Percentiles rank a stretch among this genome's conserved stretches.
Conservation (phyloP, 2,329 filamentous ascomycete genomes). For the Epichloe scottii region DNA sequence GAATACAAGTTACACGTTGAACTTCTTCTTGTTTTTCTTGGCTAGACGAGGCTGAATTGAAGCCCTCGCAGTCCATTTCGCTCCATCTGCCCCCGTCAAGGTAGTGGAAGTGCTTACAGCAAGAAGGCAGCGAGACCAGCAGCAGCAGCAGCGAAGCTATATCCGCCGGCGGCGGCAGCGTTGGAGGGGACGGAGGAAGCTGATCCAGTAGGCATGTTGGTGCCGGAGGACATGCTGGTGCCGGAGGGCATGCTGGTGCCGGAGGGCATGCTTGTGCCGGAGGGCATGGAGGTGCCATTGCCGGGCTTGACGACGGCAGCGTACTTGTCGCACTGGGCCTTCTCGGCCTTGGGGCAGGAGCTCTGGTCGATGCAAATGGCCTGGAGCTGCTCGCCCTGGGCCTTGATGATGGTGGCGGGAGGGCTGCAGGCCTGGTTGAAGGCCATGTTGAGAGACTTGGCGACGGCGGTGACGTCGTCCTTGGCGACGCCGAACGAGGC, state of each 20-base stretch:
- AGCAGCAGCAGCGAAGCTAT: constrained; percentile 15
- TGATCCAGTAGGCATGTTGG: constrained; percentile 5
- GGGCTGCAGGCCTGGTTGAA: constrained; percentile 42
- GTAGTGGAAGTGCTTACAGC: neutral
- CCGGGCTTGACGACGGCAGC: constrained; percentile 14
- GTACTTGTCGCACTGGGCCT: constrained; percentile 35
- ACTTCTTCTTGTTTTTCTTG: fast-evolving
- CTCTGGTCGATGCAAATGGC: constrained; percentile 37
- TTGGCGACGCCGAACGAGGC: constrained; percentile 45
- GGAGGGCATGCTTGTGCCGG: constrained; percentile 1
- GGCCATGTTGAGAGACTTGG: constrained; percentile 30
- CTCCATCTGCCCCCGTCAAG: too few species aligned
- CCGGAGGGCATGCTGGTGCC: neutral
- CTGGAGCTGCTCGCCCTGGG: constrained; percentile 35
- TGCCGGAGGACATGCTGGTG: neutral
- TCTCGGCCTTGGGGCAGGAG: constrained; percentile 33
- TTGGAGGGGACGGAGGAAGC: constrained; percentile 10
- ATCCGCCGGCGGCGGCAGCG: constrained; percentile 14
- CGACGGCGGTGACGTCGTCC: constrained; percentile 37
- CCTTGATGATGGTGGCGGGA: constrained; percentile 29
- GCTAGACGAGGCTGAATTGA: too few species aligned
- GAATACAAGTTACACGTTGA: too few species aligned
- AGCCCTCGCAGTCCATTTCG: too few species aligned
- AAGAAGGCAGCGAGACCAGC: constrained; percentile 17
- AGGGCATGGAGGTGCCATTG: constrained; percentile 9